Percentiles rank a stretch among this genome's conserved stretches.
Conservation (phyloP, 2,329 filamentous ascomycete species). For the Metarhizium robertsii region DNA sequence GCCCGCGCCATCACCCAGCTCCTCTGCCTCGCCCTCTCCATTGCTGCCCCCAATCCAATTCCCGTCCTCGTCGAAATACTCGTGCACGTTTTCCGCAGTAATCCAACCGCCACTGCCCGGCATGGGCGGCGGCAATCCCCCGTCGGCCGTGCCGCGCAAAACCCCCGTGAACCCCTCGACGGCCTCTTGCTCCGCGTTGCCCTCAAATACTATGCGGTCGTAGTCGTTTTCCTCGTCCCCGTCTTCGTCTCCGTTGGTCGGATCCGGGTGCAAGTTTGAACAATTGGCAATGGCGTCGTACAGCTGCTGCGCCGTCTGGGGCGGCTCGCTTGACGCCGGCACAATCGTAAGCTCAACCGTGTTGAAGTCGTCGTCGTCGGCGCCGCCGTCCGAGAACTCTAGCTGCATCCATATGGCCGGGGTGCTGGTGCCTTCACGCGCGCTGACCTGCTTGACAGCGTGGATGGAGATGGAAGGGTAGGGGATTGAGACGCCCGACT, state of each 20-base stretch:
- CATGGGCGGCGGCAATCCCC: constrained; percentile 54
- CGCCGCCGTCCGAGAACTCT: constrained; percentile 49
- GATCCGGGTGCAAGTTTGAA: constrained; percentile 68
- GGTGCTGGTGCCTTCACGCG: constrained; percentile 24
- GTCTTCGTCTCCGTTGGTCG: constrained; percentile 46
- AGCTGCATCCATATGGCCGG: constrained; percentile 59
- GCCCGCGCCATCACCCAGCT: constrained; percentile 56
- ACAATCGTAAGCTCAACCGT: constrained; percentile 60
- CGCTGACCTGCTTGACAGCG: constrained; percentile 53
- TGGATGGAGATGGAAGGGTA: constrained; percentile 70
- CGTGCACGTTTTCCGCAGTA: constrained; percentile 80
- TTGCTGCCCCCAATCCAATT: constrained; percentile 56
- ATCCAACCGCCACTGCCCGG: constrained; percentile 76
- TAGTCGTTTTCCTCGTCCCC: constrained; percentile 48
- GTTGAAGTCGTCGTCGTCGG: constrained; percentile 54
- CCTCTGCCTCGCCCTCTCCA: constrained; percentile 30
- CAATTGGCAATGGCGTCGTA: constrained; percentile 65
- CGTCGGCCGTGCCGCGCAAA: constrained; percentile 34
- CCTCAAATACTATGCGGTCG: constrained; percentile 49
- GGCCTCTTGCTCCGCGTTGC: constrained; percentile 36
- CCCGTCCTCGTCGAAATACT: constrained; percentile 73
- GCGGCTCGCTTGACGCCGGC: constrained; percentile 28
- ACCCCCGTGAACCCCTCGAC: constrained; percentile 50
- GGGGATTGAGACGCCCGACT: constrained; percentile 57
- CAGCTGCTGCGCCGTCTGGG: constrained; percentile 30